Base-by-base conservation (phyloP, 306 rosid species). In the Acmispon strigosus region DNA sequence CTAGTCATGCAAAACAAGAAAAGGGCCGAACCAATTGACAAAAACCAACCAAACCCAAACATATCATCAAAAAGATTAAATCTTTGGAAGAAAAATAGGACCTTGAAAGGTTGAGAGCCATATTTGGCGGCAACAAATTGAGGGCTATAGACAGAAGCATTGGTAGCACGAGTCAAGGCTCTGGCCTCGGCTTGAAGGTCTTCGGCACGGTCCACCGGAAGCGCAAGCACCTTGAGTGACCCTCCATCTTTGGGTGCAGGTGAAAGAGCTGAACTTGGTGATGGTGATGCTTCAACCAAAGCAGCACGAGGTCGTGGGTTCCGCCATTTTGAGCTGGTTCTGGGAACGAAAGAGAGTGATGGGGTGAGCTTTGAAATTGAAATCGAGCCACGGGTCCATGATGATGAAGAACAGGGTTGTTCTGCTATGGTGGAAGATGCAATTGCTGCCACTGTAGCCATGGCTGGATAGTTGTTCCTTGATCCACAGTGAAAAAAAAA, bases 151-250 rank as follows among this genome's bases (percentile, higher is more conserved):
- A 87, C 44, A 61, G 98, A 77, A 43, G 94, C 94, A 77, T 80
- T 70, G 20, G 66, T 72, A 42, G 96, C 96, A 75, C 97, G 96
- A 18, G 82, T 55, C 86, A 87, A 14, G 15, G 97, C 98, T 76
- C 85, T 81, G 7, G 87, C 69, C 81, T 93, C 94, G 1, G 98
- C 97, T 77, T 85, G 87, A 29, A 88, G 47, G 37, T 88, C 96
- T 36, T 84, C 82, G 27, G 86, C 78, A 43, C 88, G 88, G 50
- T 78, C 78, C 4, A 18, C 79, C 24, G 81, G 73, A 20, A 78
- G 34, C 18, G 78, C 73, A 8, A 68, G 52, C 45, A 66, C 81
- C 81, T 32, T 70, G 22, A 61, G 36, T 10, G 88, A 63, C 5
- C 17, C 73, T 4, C 17, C 73, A 68, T 82, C 72, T 76, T 70